phyloP scores from a whole-genome alignment of 257 asterid genomes.

The Nicotiana paniculata region DNA sequence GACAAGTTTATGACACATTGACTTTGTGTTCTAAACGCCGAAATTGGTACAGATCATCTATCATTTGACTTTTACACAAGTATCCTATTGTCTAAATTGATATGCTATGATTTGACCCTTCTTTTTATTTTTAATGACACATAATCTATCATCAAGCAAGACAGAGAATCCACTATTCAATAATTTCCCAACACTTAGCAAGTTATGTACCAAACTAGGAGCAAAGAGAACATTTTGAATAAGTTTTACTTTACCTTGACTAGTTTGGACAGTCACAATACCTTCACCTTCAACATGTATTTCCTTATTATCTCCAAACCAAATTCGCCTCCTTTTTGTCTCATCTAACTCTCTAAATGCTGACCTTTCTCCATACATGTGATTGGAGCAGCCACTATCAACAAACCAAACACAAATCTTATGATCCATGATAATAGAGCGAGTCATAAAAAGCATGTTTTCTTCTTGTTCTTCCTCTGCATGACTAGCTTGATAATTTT shows the following conservation, averaged over 20 bases:
- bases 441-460: too few species aligned
- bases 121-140: too few species aligned
- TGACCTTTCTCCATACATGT: not conserved
- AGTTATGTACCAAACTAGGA: not conserved
- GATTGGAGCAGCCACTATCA: not conserved
- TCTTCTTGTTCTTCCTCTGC: not conserved
- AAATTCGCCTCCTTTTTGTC: not conserved
- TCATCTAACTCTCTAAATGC: constrained; percentile 10
- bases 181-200: constrained; percentile 9
- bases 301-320: not conserved
- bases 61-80: too few species aligned
- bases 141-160: too few species aligned
- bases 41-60: too few species aligned
- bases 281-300: constrained; percentile 11
- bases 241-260: not conserved
- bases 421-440: too few species aligned
- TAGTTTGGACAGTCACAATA: not conserved
- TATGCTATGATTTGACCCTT: too few species aligned
- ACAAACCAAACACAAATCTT: not conserved
- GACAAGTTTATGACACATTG: too few species aligned
- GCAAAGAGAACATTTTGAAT: not conserved
- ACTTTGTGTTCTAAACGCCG: too few species aligned
- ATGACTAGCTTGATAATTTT: not conserved
- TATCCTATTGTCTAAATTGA: too few species aligned
- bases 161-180: not conserved